A percentile compares a stretch with the other conserved stretches of the same genome.
These are phyloP conservation scores for Tilletia walkeri DNA, from an alignment of 1,284 basidiomycete genomes.

Conservation along the genomic window DNA sequence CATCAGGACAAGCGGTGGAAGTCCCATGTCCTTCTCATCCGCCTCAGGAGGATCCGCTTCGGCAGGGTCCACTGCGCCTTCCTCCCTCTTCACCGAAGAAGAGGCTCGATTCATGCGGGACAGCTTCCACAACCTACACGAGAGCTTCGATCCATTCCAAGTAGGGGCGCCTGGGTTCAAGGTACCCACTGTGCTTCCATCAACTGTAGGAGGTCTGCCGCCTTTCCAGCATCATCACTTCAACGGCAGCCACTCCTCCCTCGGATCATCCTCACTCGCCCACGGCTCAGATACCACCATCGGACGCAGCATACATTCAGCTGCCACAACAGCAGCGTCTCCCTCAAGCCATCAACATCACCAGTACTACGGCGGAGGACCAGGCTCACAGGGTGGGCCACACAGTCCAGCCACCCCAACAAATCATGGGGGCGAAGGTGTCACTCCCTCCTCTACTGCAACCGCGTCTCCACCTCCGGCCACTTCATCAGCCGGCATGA, in stretches of 20 bases:
- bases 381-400: neutral
- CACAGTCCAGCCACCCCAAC: neutral
- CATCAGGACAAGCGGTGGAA: neutral
- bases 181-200: conserved; percentile 38
- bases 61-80: conserved; percentile 1
- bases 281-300: conserved; percentile 12
- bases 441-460: neutral
- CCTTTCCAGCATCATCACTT: conserved; percentile 3
- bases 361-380: neutral
- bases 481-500: neutral
- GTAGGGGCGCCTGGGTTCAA: conserved; percentile 47
- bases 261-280: neutral
- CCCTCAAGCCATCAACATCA: neutral
- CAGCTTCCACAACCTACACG: conserved; percentile 33
- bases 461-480: neutral
- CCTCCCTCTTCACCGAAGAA: conserved; percentile 40
- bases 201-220: conserved; percentile 27
- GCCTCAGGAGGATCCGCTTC: neutral
- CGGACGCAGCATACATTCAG: neutral
- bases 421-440: neutral
- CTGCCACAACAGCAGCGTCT: neutral
- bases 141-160: conserved; percentile 47
- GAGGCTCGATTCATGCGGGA: conserved; percentile 47
- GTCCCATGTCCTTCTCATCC: conserved; percentile 14
- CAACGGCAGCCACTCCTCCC: conserved; percentile 7